Conservation (phyloP, 2,329 filamentous ascomycete species). For the Verticillium dahliae region DNA sequence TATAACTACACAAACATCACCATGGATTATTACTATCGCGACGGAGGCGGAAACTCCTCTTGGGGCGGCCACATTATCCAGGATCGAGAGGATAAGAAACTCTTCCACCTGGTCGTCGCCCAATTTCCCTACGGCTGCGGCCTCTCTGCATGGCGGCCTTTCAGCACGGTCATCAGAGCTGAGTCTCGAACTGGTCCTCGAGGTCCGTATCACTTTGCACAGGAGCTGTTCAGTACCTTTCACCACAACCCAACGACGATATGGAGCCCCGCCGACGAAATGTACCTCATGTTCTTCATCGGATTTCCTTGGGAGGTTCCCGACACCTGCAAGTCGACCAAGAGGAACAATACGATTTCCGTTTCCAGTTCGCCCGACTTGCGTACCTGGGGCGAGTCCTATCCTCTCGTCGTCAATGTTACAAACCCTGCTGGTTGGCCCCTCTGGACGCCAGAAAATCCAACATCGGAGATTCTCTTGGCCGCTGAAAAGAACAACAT, state of each 20-base stretch:
- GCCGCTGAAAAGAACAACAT: conserved; percentile 27
- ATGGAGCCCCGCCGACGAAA: conserved; percentile 34
- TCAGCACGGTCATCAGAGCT: conserved; percentile 35
- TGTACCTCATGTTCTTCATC: conserved; percentile 38
- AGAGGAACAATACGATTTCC: conserved; percentile 17
- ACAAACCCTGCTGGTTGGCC: conserved; percentile 37
- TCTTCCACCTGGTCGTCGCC: conserved; percentile 38
- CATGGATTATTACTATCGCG: not conserved
- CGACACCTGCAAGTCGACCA: conserved; percentile 14
- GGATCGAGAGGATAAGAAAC: conserved; percentile 25
- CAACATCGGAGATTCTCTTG: conserved; percentile 21
- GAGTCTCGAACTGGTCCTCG: conserved; percentile 34
- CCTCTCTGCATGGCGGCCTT: conserved; percentile 38
- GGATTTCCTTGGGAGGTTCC: conserved; percentile 15
- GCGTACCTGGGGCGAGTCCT: conserved; percentile 3
- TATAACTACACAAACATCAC: conserved; percentile 28
- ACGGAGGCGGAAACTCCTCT: conserved; percentile 29
- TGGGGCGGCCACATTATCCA: conserved; percentile 41
- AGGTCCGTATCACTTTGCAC: conserved; percentile 35
- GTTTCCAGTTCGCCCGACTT: conserved; percentile 10
- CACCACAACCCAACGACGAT: conserved; percentile 38
- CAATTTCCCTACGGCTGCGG: conserved; percentile 40
- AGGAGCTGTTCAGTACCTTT: conserved; percentile 33
- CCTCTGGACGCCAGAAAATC: conserved; percentile 20
- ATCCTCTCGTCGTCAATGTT: conserved; percentile 12